These are phyloP conservation scores for Candida tetrigidarum DNA, from an alignment of 1,139 yeast species.

Conservation along the genomic window DNA sequence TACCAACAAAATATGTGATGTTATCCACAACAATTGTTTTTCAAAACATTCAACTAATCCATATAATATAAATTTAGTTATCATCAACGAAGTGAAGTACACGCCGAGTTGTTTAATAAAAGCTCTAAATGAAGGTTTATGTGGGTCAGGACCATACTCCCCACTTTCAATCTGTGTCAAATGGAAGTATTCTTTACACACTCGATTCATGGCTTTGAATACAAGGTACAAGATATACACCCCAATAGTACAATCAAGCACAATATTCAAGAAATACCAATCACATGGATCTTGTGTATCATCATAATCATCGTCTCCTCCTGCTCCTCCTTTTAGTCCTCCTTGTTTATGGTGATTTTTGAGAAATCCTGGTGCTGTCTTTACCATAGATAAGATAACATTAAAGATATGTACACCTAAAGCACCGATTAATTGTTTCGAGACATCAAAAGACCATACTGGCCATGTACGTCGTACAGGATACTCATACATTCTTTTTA, in stretches of 20 bases:
- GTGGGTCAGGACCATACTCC: slow-evolving; percentile 64
- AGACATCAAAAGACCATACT: slow-evolving; percentile 89
- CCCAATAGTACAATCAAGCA: slow-evolving; percentile 95
- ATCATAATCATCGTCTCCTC: slow-evolving; percentile 17
- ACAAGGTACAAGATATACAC: slow-evolving; percentile 77
- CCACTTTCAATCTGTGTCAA: slow-evolving; percentile 74
- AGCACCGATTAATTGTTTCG: slow-evolving; percentile 89
- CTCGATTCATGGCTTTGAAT: slow-evolving; percentile 48
- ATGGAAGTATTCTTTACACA: slow-evolving; percentile 35
- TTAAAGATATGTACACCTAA: slow-evolving; percentile 82
- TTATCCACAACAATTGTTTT: slow-evolving; percentile 45
- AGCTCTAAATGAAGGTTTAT: slow-evolving; percentile 66
- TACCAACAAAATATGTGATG: slow-evolving; percentile 54
- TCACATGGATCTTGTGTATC: slow-evolving; percentile 66
- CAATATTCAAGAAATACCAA: slow-evolving; percentile 89
- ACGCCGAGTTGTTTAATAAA: slow-evolving; percentile 75
- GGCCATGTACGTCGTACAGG: slow-evolving; percentile 85
- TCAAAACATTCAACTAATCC: slow-evolving; percentile 46
- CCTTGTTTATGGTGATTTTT: slow-evolving; percentile 27
- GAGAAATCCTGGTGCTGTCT: slow-evolving; percentile 27
- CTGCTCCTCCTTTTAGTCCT: slow-evolving; percentile 5
- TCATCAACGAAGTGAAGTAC: slow-evolving; percentile 65
- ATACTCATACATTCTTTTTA: slow-evolving; percentile 76
- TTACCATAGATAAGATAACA: slow-evolving; percentile 68
- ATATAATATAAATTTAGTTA: slow-evolving; percentile 60